Base-by-base conservation (phyloP, 305 asterid genomes). In the Lippia alba region DNA sequence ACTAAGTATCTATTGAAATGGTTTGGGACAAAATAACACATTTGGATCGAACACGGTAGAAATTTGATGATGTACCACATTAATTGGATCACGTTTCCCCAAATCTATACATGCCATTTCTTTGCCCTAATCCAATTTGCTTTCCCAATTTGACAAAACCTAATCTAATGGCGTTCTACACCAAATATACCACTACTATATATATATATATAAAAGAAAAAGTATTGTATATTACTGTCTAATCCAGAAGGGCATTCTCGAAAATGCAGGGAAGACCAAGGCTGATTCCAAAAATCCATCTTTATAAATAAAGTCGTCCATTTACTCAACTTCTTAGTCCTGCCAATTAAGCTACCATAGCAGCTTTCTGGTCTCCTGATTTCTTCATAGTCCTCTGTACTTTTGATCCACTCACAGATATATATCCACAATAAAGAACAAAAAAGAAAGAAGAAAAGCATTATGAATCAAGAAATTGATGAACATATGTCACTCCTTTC, bases 401-500 rank as follows among this genome's bases (percentile, higher is more conserved):
- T 45, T 60, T 20, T 0, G 12, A 30, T 16, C 16, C 30, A 24
- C 30, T 24, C 30, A 24, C 30, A 24, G 2, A 24, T 24, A 24
- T 24, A 24, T 24, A 24, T 24, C 30, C 64, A 57, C 46, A 51
- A 6, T 0, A 66, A 33, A 19, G 59, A 18, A 41, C 8, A 44
- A n/a, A 16, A 57, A 24, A 40, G 30, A 55, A 30, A 56, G 30
- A 55, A 30, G 30, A 56, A 20, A 3, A 24, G 46, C 41, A 40
- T 32, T 61, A 83, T 79, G 82, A 71, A 56, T 73, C 69, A 68
- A 51, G 71, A 78, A 12, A 41, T 72, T 15, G 84, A 80, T 74
- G 84, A 83, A 64, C 86, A 81, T 73, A 78, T 82, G 87, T 12
- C 56, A 16, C 83, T 85, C 46, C 54, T 83, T 58, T 86, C 89